Evolutionary conservation across 2,329 filamentous ascomycete genomes (phyloP).

Genomic region (Teratosphaeria nubilosa): DNA sequence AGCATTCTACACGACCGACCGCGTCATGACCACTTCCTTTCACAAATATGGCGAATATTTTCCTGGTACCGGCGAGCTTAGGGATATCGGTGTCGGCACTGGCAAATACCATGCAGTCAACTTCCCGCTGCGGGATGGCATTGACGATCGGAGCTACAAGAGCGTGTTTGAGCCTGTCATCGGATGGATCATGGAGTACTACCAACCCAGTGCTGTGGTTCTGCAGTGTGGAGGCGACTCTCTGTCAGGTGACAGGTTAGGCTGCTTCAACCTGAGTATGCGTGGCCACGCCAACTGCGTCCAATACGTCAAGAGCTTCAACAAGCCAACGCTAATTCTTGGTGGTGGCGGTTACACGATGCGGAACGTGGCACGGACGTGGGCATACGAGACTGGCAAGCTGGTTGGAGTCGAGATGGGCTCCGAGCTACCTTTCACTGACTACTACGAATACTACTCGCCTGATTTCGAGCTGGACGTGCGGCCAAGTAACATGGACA

Average conservation of each 20-base stretch:
- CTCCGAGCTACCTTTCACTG: conserved; percentile 81
- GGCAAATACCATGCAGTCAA: conserved; percentile 62
- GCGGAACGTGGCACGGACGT: conserved; percentile 54
- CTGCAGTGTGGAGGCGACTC: conserved; percentile 61
- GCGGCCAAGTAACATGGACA: conserved; percentile 62
- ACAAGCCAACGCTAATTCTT: conserved; percentile 54
- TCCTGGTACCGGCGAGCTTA: conserved; percentile 57
- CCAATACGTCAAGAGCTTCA: conserved; percentile 58
- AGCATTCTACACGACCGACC: conserved; percentile 61
- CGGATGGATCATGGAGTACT: conserved; percentile 58
- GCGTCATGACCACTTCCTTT: conserved; percentile 62
- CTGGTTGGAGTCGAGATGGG: conserved; percentile 76
- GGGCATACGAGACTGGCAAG: conserved; percentile 61
- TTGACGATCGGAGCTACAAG: conserved; percentile 58
- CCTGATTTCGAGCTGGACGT: conserved; percentile 62
- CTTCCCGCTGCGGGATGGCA: conserved; percentile 59
- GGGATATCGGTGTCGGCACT: conserved; percentile 56
- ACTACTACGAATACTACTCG: conserved; percentile 79
- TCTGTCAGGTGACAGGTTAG: conserved; percentile 55
- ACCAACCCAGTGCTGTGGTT: conserved; percentile 56
- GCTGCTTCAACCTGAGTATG: conserved; percentile 63
- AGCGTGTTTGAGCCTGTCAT: conserved; percentile 60
- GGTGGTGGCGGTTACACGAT: conserved; percentile 62
- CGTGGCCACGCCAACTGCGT: conserved; percentile 61
- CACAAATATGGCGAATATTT: conserved; percentile 68